phyloP scores from a whole-genome alignment of 2,329 filamentous ascomycete genomes.

The Mycogone perniciosa region DNA sequence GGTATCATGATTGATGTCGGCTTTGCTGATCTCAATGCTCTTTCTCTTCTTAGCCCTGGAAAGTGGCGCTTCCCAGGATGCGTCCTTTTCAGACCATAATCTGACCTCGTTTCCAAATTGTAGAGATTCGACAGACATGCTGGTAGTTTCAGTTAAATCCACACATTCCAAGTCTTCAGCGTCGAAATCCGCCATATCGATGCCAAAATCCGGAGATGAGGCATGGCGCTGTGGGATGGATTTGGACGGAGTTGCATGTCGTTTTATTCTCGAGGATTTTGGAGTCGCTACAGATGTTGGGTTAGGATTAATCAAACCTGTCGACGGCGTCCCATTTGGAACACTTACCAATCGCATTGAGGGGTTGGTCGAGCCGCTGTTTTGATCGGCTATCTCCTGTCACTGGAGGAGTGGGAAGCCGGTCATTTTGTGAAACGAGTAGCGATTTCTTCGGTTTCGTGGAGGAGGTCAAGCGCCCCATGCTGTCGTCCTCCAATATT shows the following conservation, averaged over 20 bases:
- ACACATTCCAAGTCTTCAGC: constrained; percentile 31
- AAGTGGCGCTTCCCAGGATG: constrained; percentile 31
- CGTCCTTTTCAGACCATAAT: constrained; percentile 39
- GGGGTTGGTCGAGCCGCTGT: constrained; percentile 12
- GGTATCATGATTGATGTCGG: constrained; percentile 32
- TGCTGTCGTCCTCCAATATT: constrained; percentile 27
- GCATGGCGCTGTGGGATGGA: constrained; percentile 16
- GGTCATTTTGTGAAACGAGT: constrained; percentile 37
- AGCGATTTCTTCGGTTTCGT: constrained; percentile 40
- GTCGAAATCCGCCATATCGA: constrained; percentile 32
- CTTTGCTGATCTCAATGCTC: constrained; percentile 40
- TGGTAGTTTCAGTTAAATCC: constrained; percentile 34
- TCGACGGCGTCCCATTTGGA: not conserved
- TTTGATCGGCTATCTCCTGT: constrained; percentile 17
- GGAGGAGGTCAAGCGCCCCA: constrained; percentile 40
- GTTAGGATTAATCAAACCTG: not conserved
- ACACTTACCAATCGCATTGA: constrained; percentile 8
- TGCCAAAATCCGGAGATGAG: constrained; percentile 17
- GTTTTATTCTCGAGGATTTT: constrained; percentile 18
- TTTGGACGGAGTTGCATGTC: constrained; percentile 21
- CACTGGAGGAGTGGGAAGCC: constrained; percentile 35
- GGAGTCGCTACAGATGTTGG: not conserved
- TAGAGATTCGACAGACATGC: constrained; percentile 29
- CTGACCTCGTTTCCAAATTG: constrained; percentile 32
- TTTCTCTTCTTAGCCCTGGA: constrained; percentile 46